Conservation (phyloP, 257 asterid genomes). For the Verbena officinalis region DNA sequence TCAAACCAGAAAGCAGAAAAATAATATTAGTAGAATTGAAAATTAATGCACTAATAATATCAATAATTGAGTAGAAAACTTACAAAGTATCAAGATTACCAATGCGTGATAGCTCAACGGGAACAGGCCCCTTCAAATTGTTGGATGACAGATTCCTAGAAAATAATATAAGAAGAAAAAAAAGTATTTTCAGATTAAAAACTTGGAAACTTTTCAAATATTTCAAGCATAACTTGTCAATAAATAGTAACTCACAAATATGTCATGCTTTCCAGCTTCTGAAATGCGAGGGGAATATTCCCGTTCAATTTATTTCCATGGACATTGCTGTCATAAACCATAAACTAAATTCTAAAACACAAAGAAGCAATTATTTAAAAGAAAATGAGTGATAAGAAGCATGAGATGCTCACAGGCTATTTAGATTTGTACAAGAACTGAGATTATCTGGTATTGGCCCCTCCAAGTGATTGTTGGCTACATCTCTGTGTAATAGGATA, state of each 20-base stretch:
- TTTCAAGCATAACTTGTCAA: not conserved
- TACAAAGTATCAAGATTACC: slow-evolving; percentile 90
- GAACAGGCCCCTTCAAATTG: slow-evolving; percentile 71
- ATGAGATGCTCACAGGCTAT: slow-evolving; percentile 76
- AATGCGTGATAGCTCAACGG: slow-evolving; percentile 79
- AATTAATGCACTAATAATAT: no score
- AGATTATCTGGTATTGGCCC: slow-evolving; percentile 79
- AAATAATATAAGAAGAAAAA: not conserved
- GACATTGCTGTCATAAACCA: slow-evolving; percentile 53
- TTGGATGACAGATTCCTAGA: slow-evolving; percentile 84
- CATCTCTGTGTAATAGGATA: slow-evolving; percentile 51
- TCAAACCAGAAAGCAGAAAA: not conserved
- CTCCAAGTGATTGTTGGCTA: slow-evolving; percentile 73
- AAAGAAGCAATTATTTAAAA: not conserved
- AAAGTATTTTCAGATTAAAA: not conserved
- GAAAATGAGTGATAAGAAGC: not conserved
- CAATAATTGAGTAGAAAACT: slow-evolving; percentile 29
- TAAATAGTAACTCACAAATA: slow-evolving; percentile 59
- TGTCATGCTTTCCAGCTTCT: slow-evolving; percentile 85
- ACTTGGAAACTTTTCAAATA: not conserved
- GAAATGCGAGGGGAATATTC: slow-evolving; percentile 67
- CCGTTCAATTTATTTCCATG: slow-evolving; percentile 79
- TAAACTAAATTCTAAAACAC: not conserved
- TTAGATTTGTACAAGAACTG: slow-evolving; percentile 85
- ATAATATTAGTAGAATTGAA: not conserved